Evolutionary conservation across 2,329 filamentous ascomycete genomes (phyloP).

Genomic region (Nigrospora osmanthi): DNA sequence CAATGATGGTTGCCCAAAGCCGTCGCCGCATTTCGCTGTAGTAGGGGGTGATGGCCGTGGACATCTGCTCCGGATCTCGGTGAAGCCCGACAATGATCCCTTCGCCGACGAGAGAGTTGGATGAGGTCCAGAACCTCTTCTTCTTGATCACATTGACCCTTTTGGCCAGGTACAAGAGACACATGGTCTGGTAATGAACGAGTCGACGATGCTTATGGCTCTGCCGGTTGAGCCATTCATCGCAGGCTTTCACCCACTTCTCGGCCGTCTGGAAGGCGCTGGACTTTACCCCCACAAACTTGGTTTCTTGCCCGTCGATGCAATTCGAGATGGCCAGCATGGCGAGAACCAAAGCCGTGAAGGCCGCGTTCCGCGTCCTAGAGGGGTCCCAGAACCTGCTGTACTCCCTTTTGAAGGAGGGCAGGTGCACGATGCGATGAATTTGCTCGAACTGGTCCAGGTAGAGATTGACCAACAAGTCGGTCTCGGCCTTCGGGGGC

Average conservation of each 20-base stretch:
- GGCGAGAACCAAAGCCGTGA: slow-evolving; percentile 50
- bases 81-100: slow-evolving; percentile 52
- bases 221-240: slow-evolving; percentile 45
- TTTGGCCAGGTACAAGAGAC: slow-evolving; percentile 53
- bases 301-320: slow-evolving; percentile 43
- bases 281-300: slow-evolving; percentile 51
- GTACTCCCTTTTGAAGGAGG: slow-evolving; percentile 49
- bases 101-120: slow-evolving; percentile 48
- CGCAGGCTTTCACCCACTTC: slow-evolving; percentile 48
- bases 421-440: slow-evolving; percentile 51
- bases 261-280: slow-evolving; percentile 46
- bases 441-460: slow-evolving; percentile 48
- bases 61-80: slow-evolving; percentile 48
- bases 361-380: slow-evolving; percentile 38
- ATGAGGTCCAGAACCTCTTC: slow-evolving; percentile 54
- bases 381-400: slow-evolving; percentile 43
- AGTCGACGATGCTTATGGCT: slow-evolving; percentile 54
- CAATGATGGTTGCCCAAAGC: slow-evolving; percentile 53
- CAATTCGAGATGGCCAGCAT: slow-evolving; percentile 55
- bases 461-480: slow-evolving; percentile 41
- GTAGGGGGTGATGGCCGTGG: slow-evolving; percentile 47
- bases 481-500: slow-evolving; percentile 37
- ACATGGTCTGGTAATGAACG: slow-evolving; percentile 53
- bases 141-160: slow-evolving; percentile 57
- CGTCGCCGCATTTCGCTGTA: slow-evolving; percentile 55